Base-by-base conservation (phyloP, 2,329 filamentous ascomycete genomes). In the Corinectria fuckeliana region DNA sequence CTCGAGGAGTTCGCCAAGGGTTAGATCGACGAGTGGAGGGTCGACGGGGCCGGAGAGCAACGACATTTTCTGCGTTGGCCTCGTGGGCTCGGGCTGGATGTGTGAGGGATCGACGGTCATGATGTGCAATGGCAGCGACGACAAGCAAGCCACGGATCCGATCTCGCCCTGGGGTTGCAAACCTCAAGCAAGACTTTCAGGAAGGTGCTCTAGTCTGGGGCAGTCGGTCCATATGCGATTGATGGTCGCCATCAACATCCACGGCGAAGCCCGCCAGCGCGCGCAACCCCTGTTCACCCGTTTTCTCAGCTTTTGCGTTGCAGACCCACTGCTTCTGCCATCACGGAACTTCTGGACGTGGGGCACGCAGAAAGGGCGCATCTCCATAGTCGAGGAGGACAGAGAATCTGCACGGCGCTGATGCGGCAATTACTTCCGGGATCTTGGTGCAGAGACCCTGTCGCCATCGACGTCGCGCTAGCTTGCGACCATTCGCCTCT, bases 1-100 rank as follows among this genome's bases (percentile, higher is more conserved):
- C 60, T 90, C 87, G 36, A 93, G 81, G 1, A 93, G 81, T 71
- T 91, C 88, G 5, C 88, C 88, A 7, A 93, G 81, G 0, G 89
- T 92, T 49, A 92, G 77, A 60, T 92, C 86, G 47, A 91, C 81
- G 34, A 93, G 82, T 1, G 88, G 87, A 58, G 90, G 88, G 64
- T 91, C 83, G 41, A 85, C 82, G 2, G 88, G 86, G 1, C 91
- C 91, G 52, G 90, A 81, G 26, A 93, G 82, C 18, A 92, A 75
- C 0, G 90, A 86, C 14, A 82, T 76, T 49, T 72, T 78, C 63
- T 81, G 76, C 30, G 66, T 70, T 49, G 74, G 65, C 41, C 64
- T 67, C 13, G 72, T 56, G 30, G 73, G 66, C 47, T 70, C 67
- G 21, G 75, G 66, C 30, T 65, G 68, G 62, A 72, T 63, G 21